Base-by-base conservation (phyloP, 1,284 basidiomycete species). In the Cryptococcus floricola region DNA sequence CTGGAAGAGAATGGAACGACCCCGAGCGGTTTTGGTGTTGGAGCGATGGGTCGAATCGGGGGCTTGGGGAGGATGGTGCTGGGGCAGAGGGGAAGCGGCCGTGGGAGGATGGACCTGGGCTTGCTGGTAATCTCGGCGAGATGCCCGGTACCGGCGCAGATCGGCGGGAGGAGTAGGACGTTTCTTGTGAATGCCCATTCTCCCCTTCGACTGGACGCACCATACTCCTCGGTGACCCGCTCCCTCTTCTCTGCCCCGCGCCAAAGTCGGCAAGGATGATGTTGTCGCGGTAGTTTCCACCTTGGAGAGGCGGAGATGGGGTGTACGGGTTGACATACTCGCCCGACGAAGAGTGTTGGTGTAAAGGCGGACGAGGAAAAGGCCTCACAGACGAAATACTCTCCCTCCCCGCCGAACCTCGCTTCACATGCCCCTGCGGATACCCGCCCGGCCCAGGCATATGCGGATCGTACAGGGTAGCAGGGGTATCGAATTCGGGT, bases 401-500 rank as follows among this genome's bases (percentile, higher is more conserved):
- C 27, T 28, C 37, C 7, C 28, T 38, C n/a, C 46, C 18, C 3
- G 12, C 13, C n/a, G 54, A 50, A 34, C 31, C 31, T 6, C 42
- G 45, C 16, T 46, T 49, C 23, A 28, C 6, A n/a, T 34, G 13
- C 13, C 25, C 25, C 47, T 48, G 28, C 10, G 58, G 58, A 27
- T 60, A 60, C 3, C 14, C 23, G 16, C 43, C 46, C 0, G 54
- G 58, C 14, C 50, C 59, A 14, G 55, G 25, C 3, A 60, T 19
- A 34, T 49, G 49, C 3, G 59, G 62, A 38, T 63, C 62, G 38
- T 61, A 63, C 13, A 63, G 42, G 6, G 59, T 61, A 0, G 53
- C 52, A 12, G 61, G 61, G 19, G 61, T 57, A 31, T 60, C 61
- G 39, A 56, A 63, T 1, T 58, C 61, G 8, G 62, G 62, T 23